phyloP scores from a whole-genome alignment of 2,329 filamentous ascomycete genomes.

The Dactylellina drechsleri region DNA sequence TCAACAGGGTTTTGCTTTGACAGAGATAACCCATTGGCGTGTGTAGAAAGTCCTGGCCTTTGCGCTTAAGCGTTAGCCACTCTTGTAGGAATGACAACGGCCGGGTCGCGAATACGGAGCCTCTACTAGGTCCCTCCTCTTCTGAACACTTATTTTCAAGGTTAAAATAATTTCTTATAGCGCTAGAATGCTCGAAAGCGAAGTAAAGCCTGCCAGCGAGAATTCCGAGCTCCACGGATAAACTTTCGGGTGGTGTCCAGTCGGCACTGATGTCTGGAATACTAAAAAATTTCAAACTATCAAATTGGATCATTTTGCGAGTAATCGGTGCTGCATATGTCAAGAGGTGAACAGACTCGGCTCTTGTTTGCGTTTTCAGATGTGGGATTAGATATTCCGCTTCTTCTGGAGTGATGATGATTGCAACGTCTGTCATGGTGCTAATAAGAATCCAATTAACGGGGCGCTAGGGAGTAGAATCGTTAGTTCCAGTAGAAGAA shows the following conservation, averaged over 20 bases:
- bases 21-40: slow-evolving; percentile 71
- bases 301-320: slow-evolving; percentile 70
- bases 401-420: slow-evolving; percentile 73
- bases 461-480: slow-evolving; percentile 60
- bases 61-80: slow-evolving; percentile 68
- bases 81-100: slow-evolving; percentile 67
- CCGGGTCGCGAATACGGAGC: slow-evolving; percentile 59
- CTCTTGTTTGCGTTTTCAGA: slow-evolving; percentile 15
- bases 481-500: slow-evolving; percentile 56
- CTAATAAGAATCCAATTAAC: slow-evolving; percentile 74
- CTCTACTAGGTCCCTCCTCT: slow-evolving; percentile 14
- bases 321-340: slow-evolving; percentile 72
- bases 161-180: slow-evolving; percentile 59
- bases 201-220: slow-evolving; percentile 72
- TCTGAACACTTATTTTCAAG: slow-evolving; percentile 2
- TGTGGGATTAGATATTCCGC: slow-evolving; percentile 63
- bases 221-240: slow-evolving; percentile 70
- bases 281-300: slow-evolving; percentile 67
- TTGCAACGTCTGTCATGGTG: slow-evolving; percentile 63
- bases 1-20: slow-evolving; percentile 65
- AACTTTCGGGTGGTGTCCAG: slow-evolving; percentile 66
- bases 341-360: slow-evolving; percentile 64
- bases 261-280: slow-evolving; percentile 64
- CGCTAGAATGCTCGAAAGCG: slow-evolving; percentile 64
- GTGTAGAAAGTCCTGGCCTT: slow-evolving; percentile 69